Base-by-base conservation (phyloP, 768 basidiomycete species). In the Imleria badia region DNA sequence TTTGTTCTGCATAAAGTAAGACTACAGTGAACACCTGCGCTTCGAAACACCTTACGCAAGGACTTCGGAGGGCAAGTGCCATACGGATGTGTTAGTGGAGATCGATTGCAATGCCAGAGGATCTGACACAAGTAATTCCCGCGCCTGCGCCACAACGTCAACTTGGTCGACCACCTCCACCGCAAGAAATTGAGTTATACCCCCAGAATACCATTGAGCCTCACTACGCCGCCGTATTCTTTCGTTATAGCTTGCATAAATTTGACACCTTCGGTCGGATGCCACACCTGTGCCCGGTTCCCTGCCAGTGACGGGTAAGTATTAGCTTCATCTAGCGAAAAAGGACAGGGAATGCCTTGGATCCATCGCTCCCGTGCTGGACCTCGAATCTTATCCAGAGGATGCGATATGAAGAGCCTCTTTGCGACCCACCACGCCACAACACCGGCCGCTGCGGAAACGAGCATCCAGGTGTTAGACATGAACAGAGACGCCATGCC, bases 101-200 rank as follows among this genome's bases (percentile, higher is more conserved):
- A 51, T 51, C 20, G 49, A 51, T 14, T 51, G 49, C 40, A 51
- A 26, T 23, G 49, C 49, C 17, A 42, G n/a, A 23, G 49, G 40
- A 42, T 51, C 49, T 26, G 49, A 51, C 7, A 51, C 40, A 23
- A 51, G 42, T 13, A 51, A 34, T 34, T 51, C 49, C 23, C 49
- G 39, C 8, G 40, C 49, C 49, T 51, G 3, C 40, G 20, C 31
- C 29, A 26, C 26, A 4, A 26, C n/a, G 26, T 6, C 26, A 26
- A 6, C 6, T 26, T 26, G 3, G 26, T 26, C 26, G n/a, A 33
- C 31, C 12, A 20, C 31, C 45, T 5, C 33, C 41, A 39, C 38
- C 39, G 20, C 43, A 30, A 44, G n/a, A 11, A 30, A 6, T 29
- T 33, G n/a, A n/a, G n/a, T n/a, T 31, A 23, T 42, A 51, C 49